Evolutionary conservation across 2,329 filamentous ascomycete genomes (phyloP), one percentile per base, ranked within the genome.

Genomic region (Penicillium hesseltinei): DNA sequence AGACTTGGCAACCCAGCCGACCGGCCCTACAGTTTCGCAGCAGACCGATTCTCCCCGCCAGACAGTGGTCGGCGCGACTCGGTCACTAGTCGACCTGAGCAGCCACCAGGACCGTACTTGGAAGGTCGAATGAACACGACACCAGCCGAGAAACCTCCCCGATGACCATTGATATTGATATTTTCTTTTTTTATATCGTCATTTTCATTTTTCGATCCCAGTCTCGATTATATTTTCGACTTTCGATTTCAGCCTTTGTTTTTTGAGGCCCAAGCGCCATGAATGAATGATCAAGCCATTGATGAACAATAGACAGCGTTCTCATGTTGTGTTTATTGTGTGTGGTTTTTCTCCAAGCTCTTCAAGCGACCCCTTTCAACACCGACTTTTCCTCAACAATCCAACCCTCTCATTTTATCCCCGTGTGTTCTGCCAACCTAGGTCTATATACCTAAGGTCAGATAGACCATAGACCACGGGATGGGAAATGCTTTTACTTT

Each of bases 251-350:
- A 31, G 38, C 45, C 33, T 39, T 45, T 49, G 21, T 19, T 31
- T 49, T 55, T 51, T 52, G 39, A 33, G 31, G 50, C 50, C 51
- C 44, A 54, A 43, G 44, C 46, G 50, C 56, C 36, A 57, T 59
- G 59, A 59, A 64, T 61, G 59, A 65, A 68, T 59, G 65, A 69
- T 61, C 54, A 53, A 63, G 62, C 62, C 56, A 61, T 62, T 66
- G 60, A 69, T 62, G 64, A 71, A 64, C 64, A 65, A 70, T 71
- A 71, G 69, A 70, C 63, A 67, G 66, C 64, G 62, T 71, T 66
- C 48, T 19, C 33, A 17, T 52, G 42, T 58, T 55, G 51, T 55
- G 55, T 55, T 51, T 62, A 61, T 58, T 59, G 56, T 64, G 54
- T 49, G 19, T 50, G 19, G 50, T 59, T 51, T 57, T 52, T 43